Conservation (phyloP, 1,139 yeast species). For the Yamadazyma taylorii region DNA sequence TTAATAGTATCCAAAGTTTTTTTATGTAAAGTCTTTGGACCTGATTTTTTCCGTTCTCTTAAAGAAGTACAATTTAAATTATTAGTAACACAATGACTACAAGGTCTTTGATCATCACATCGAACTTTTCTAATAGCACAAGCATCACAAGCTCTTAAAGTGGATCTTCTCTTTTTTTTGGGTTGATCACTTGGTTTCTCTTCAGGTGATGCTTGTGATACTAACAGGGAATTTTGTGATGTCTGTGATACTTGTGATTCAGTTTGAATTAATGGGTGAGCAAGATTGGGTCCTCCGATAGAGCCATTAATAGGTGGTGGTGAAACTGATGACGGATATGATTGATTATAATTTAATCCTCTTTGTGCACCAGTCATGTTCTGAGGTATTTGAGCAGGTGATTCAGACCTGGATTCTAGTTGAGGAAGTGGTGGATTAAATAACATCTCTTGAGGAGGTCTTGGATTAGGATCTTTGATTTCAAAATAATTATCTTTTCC, state of each 20-base stretch:
- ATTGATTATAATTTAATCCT: no score
- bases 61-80: constrained; percentile 37
- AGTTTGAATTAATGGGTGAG: not conserved
- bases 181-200: constrained; percentile 12
- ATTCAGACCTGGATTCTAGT: no score
- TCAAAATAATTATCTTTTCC: no score
- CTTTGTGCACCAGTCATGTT: no score
- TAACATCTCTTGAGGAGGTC: no score
- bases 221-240: no score
- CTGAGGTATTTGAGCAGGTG: no score
- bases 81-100: constrained; percentile 39
- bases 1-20: constrained; percentile 40
- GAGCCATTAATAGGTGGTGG: not conserved
- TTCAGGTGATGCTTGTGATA: not conserved
- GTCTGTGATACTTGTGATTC: constrained; percentile 1
- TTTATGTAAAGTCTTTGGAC: constrained; percentile 41
- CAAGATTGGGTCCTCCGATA: not conserved
- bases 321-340: not conserved
- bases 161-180: constrained; percentile 24
- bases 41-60: constrained; percentile 41
- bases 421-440: no score
- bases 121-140: constrained; percentile 45
- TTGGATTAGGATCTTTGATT: no score
- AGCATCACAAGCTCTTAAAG: constrained; percentile 43
- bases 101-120: constrained; percentile 41